Base-by-base conservation (phyloP, 2,329 filamentous ascomycete genomes). In the Aspergillus flavus region DNA sequence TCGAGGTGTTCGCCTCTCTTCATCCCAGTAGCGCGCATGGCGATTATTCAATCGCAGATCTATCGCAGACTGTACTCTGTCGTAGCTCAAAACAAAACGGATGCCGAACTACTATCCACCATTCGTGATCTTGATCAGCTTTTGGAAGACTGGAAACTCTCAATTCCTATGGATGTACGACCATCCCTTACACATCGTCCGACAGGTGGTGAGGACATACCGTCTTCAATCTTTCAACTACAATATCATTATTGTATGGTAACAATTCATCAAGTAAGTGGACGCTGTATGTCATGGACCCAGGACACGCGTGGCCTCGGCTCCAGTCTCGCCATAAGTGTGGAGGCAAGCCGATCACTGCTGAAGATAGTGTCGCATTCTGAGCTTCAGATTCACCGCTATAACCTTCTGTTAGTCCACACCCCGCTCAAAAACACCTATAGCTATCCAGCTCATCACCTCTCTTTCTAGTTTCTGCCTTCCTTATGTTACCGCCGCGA, bases 221-320 rank as follows among this genome's bases (percentile, higher is more conserved):
- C 50, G 3, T 48, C 41, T 7, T 58, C 59, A n/a, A 7, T 66
- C 23, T 41, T 64, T 21, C 36, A 64, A 10, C 26, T 66, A 26
- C 59, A 66, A 21, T 66, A 66, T 21, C 59, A 64, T 39, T 64
- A 64, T 57, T 64, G 62, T 30, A 60, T 62, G 59, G 46, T 53
- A 11, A 57, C 57, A 26, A 66, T 66, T n/a, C 64, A 66, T n/a
- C 64, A 66, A 55, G 56, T 59, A 2, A 64, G 64, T 10, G 61
- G 64, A 34, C 59, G 62, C 14, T 64, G 64, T 19, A 62, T 46
- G 10, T 36, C 53, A 4, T 64, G 64, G 64, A 39, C 60, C 4
- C 55, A 48, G 41, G 64, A 66, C 9, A 62, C 64, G 0, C 46
- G 59, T 16, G 57, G 41, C 2, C 39, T 57, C 3, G 59, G 62